Evolutionary conservation across 306 rosid species (phyloP).

Genomic region (Styphnolobium japonicum): DNA sequence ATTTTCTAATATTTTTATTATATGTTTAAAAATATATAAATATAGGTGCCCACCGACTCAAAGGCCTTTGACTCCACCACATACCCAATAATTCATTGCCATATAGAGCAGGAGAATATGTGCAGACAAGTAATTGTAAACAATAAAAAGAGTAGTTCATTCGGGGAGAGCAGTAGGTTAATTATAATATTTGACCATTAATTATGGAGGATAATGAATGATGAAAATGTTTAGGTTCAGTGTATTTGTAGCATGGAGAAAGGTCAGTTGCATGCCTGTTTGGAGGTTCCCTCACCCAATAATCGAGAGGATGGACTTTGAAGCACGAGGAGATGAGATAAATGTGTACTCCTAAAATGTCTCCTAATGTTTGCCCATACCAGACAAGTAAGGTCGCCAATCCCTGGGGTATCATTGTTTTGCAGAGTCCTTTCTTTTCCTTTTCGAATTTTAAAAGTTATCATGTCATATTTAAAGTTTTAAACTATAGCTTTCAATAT

Average conservation of each 20-base stretch:
- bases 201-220: background rate
- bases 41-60: too few species aligned
- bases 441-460: background rate
- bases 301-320: background rate
- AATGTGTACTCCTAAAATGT: background rate
- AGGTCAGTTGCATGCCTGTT: background rate
- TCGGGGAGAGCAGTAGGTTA: too few species aligned
- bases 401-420: background rate
- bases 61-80: too few species aligned
- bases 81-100: too few species aligned
- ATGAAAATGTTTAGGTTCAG: background rate
- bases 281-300: background rate
- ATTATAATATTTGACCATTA: too few species aligned
- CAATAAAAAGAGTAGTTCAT: too few species aligned
- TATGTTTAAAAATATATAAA: too few species aligned
- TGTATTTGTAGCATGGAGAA: background rate
- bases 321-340: background rate
- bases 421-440: background rate
- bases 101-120: background rate
- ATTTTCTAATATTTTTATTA: too few species aligned
- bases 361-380: background rate
- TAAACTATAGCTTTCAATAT: background rate
- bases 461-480: background rate
- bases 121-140: background rate
- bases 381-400: conserved; percentile 1